Percentiles rank a stretch among this genome's conserved stretches.
phyloP scores from a whole-genome alignment of 139 green algal species.

The Chlorella sp. region DNA sequence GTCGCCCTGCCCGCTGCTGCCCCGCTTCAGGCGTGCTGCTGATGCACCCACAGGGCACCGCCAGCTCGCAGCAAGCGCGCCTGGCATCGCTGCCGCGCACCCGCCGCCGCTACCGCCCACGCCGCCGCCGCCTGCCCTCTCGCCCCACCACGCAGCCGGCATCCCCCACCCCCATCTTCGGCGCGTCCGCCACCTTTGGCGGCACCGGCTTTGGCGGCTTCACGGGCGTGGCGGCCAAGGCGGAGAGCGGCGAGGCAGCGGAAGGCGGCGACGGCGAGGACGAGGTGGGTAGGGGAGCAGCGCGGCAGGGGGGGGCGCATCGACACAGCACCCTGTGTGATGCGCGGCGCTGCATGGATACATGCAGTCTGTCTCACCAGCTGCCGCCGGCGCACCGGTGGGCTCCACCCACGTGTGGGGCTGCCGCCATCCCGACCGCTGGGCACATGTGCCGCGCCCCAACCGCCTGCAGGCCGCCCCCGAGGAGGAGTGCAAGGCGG shows the following conservation, averaged over 20 bases:
- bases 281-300: conserved; percentile 31
- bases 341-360: too few species aligned
- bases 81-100: neutral
- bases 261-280: conserved; percentile 57
- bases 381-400: too few species aligned
- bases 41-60: too few species aligned
- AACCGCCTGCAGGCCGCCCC: conserved; percentile 7
- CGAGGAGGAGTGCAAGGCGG: conserved; percentile 92
- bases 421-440: too few species aligned
- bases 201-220: conserved; percentile 81
- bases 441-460: too few species aligned
- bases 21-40: too few species aligned
- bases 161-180: conserved; percentile 67
- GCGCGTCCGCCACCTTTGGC: conserved; percentile 64
- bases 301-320: too few species aligned
- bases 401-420: too few species aligned
- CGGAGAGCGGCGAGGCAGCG: conserved; percentile 61
- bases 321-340: too few species aligned
- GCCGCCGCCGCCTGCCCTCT: neutral
- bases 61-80: too few species aligned
- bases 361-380: too few species aligned
- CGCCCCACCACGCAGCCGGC: conserved; percentile 3
- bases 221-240: conserved; percentile 52
- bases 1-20: too few species aligned
- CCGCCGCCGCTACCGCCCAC: neutral